Base-by-base conservation (phyloP, 2,329 filamentous ascomycete species). In the Plectosphaerella sp. region DNA sequence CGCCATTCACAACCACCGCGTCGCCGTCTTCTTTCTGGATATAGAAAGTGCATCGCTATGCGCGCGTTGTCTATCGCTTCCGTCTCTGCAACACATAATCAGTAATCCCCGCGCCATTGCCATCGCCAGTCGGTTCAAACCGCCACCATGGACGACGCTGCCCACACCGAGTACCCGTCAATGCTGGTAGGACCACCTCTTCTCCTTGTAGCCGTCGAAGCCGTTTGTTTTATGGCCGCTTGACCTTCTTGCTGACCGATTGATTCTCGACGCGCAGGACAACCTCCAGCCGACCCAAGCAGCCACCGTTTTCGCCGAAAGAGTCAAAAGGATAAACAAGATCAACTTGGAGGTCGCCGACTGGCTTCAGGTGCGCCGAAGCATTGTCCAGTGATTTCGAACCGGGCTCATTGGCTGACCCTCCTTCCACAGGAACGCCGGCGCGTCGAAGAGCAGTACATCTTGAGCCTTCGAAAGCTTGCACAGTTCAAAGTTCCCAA, bases 301-400 rank as follows among this genome's bases (percentile, higher is more conserved):
- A 54, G 89, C 91, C 39, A 80, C 83, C 51, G 82, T 91, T 54
- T 82, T 97, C 62, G 88, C 87, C 70, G 92, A 97, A 62, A 89
- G 94, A 64, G 83, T 97, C 61, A 89, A 88, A 71, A 83, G 91
- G 71, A 93, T 97, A 67, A 83, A 82, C 63, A 91, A 87, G 69
- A 75, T 96, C 73, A 97, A 99, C 71, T 73, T 78, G 61, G 91
- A 97, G 67, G 90, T 99, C 64, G 93, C 93, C 69, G 93, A 97
- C 73, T 99, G 93, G 91, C 81, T 99, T 57, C 88, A 93, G 86
- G 92, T 96, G 84, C 71, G 72, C 59, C 49, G 52, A 22, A 22
- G 5, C 22, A 22, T 25, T 33, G 47, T 57, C 49, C 54, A 20
- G n/a, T 12, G 28, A 33, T 3, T 10, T 12, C 8, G 11, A 33